phyloP scores from a whole-genome alignment of 2,329 filamentous ascomycete species.

The Boeremia lycopersici region DNA sequence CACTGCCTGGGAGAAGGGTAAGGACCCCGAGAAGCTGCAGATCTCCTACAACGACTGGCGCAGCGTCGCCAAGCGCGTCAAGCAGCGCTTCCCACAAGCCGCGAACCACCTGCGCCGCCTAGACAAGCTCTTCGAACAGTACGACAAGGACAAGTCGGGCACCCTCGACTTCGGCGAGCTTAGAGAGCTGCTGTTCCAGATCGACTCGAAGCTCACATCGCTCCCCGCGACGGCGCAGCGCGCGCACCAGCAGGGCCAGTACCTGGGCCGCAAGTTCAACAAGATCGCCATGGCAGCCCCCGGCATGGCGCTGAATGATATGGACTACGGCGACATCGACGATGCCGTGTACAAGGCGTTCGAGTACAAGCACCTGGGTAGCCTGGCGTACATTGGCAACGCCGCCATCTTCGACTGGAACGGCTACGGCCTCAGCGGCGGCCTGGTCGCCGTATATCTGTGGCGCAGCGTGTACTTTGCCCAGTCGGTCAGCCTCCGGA shows the following conservation, averaged over 20 bases:
- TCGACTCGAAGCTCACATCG: slow-evolving; percentile 92
- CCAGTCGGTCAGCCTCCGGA: slow-evolving; percentile 92
- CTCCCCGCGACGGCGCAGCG: slow-evolving; percentile 94
- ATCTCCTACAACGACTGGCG: slow-evolving; percentile 90
- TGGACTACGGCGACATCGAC: slow-evolving; percentile 88
- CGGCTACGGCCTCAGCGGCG: slow-evolving; percentile 79
- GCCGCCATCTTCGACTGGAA: slow-evolving; percentile 92
- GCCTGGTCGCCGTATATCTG: slow-evolving; percentile 90
- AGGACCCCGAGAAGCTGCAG: slow-evolving; percentile 85
- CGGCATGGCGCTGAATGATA: slow-evolving; percentile 77
- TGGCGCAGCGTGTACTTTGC: slow-evolving; percentile 98
- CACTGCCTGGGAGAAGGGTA: slow-evolving; percentile 88
- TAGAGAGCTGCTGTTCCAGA: slow-evolving; percentile 83
- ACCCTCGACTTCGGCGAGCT: slow-evolving; percentile 95
- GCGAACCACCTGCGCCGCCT: slow-evolving; percentile 83
- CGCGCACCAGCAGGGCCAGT: slow-evolving; percentile 93
- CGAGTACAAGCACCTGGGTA: slow-evolving; percentile 90
- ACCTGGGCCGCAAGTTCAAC: slow-evolving; percentile 93
- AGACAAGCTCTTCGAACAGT: slow-evolving; percentile 87
- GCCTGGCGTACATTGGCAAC: slow-evolving; percentile 93
- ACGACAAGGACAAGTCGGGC: slow-evolving; percentile 91
- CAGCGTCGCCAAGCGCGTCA: slow-evolving; percentile 79
- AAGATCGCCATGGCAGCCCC: slow-evolving; percentile 80
- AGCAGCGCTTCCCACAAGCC: slow-evolving; percentile 89
- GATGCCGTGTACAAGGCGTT: slow-evolving; percentile 93